Conservation (phyloP, 2,329 filamentous ascomycete genomes). For the Cladosporium halotolerans region DNA sequence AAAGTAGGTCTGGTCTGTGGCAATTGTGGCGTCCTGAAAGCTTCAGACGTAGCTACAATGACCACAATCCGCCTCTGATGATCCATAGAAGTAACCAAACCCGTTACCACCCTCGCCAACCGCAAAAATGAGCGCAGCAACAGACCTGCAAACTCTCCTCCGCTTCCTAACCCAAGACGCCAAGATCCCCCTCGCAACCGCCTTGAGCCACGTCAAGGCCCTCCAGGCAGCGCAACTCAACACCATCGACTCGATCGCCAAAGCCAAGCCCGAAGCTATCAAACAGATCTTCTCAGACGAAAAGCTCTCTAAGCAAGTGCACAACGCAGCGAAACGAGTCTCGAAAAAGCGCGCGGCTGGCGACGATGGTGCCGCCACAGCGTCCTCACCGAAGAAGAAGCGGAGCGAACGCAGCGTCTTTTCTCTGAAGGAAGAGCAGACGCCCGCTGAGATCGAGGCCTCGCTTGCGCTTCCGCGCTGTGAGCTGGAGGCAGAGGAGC, state of each 20-base stretch:
- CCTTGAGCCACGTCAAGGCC: slow-evolving; percentile 50
- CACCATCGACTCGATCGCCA: slow-evolving; percentile 44
- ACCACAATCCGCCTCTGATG: neutral
- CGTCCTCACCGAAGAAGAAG: slow-evolving; percentile 31
- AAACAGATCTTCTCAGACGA: slow-evolving; percentile 44
- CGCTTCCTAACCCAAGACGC: slow-evolving; percentile 54
- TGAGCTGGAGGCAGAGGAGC: slow-evolving; percentile 51
- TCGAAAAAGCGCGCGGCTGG: slow-evolving; percentile 48
- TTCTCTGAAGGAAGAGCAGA: slow-evolving; percentile 22
- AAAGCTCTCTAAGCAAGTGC: slow-evolving; percentile 51
- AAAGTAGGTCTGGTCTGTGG: too few relatives aligned
- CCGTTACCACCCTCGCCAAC: neutral
- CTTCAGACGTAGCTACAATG: too few relatives aligned
- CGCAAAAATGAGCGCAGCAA: slow-evolving; percentile 18
- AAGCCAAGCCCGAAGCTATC: slow-evolving; percentile 39
- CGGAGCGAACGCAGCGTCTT: slow-evolving; percentile 23
- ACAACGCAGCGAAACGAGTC: slow-evolving; percentile 51
- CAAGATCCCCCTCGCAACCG: slow-evolving; percentile 49
- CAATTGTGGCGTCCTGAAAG: too few relatives aligned
- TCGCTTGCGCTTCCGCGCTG: slow-evolving; percentile 54
- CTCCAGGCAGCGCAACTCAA: slow-evolving; percentile 45
- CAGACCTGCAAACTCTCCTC: slow-evolving; percentile 36
- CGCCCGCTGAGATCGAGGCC: slow-evolving; percentile 55
- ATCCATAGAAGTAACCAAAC: neutral
- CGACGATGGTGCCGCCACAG: slow-evolving; percentile 23